Conservation (phyloP, 176 grass and related monocot species). For the barley (Hordeum vulgare) region DNA sequence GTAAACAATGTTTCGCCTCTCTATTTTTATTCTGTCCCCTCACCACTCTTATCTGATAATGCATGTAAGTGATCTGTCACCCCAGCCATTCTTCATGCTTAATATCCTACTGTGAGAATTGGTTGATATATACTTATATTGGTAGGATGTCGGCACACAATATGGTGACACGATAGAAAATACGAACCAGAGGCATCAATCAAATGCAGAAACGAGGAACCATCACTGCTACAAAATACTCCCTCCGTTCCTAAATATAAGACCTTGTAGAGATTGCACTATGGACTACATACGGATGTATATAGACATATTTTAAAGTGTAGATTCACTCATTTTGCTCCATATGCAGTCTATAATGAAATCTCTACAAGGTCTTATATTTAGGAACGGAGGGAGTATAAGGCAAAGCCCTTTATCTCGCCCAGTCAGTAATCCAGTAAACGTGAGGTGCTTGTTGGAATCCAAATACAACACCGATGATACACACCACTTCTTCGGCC, state of each 20-base stretch:
- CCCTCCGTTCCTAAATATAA: too few relatives aligned
- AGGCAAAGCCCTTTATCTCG: not conserved
- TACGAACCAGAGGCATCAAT: not conserved
- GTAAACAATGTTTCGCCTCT: not conserved
- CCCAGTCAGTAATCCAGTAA: not conserved
- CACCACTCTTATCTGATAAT: not conserved
- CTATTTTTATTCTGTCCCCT: not conserved
- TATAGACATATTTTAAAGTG: too few relatives aligned
- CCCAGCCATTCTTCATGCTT: not conserved
- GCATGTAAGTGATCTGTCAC: not conserved
- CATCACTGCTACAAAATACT: too few relatives aligned
- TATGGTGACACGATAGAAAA: not conserved
- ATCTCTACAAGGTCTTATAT: too few relatives aligned
- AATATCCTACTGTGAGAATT: not conserved
- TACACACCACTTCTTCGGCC: slow-evolving; percentile 18
- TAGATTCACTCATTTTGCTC: too few relatives aligned
- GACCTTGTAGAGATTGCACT: too few relatives aligned
- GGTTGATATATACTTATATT: not conserved
- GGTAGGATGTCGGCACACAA: not conserved
- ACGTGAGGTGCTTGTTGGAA: not conserved
- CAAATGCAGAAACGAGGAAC: not conserved
- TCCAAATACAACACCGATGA: not conserved
- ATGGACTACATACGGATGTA: too few relatives aligned
- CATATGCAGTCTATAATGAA: too few relatives aligned
- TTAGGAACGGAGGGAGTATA: too few relatives aligned